Base-by-base conservation (phyloP, 2,329 filamentous ascomycete species). In the Stylonectria norvegica region DNA sequence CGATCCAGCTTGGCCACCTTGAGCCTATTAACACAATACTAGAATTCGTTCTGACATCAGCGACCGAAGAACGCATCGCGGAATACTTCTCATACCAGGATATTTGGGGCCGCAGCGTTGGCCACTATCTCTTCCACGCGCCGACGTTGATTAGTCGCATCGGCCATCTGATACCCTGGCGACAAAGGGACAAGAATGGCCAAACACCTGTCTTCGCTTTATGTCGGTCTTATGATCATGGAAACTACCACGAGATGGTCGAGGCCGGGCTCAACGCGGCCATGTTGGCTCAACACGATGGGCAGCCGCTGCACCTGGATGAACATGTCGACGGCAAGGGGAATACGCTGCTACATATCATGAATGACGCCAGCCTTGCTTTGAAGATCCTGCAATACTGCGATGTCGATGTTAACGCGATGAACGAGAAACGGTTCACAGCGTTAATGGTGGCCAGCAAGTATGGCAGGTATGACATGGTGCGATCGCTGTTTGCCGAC, bases 391-490 rank as follows among this genome's bases (percentile, higher is more conserved):
- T 98, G 23, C 78, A 86, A 40, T 78, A 84, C 44, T 95, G 90
- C 65, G 93, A 98, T 53, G 85, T 89, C n/a, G 89, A 98, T 59
- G 87, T 91, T 40, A 98, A 98, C 65, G 90, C 91, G 7, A 86
- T 84, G 7, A 98, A 98, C 58, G 90, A 97, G 55, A 95, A 89
- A 67, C 85, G 81, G 34, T 97, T 98, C 59, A 98, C 94, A 0
- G 84, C 93, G 2, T 72, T 98, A 41, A 98, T 98, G 93, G 86
- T 98, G 47, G 91, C 91, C 6, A 97, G 91, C 75, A 98, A 98
- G 63, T 98, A 97, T 59, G 93, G 93, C 22, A 81, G 93, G 47
- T 85, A 95, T 38, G 93, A 97, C 55, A 88, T 95, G 73, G 91
- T 98, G 14, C 78, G 90, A 43, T 83, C 84, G 8, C 74, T 98